These are phyloP conservation scores for Tribonema minus DNA, from an alignment of 108 stramenopile genomes.

Conservation along the genomic window DNA sequence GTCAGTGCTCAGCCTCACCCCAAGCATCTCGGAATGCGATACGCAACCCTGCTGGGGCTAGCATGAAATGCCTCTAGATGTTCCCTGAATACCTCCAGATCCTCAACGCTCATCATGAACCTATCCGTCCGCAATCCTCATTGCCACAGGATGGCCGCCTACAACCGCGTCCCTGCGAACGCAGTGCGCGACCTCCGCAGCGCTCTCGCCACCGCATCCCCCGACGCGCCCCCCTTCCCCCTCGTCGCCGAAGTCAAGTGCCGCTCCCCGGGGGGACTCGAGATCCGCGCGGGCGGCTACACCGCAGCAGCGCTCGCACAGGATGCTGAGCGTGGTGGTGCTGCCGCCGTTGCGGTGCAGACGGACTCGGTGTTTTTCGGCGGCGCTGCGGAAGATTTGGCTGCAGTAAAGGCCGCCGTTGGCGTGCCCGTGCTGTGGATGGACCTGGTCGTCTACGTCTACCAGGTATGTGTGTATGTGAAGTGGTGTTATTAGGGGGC, in stretches of 20 bases:
- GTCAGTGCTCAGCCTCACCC: no score
- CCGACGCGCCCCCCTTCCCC: background rate
- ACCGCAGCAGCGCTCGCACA: slow-evolving; percentile 3
- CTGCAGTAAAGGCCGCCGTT: slow-evolving; percentile 13
- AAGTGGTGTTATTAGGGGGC: no score
- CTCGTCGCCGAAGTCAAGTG: background rate
- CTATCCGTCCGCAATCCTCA: background rate
- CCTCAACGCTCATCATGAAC: background rate
- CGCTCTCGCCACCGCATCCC: background rate
- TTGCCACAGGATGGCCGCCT: background rate
- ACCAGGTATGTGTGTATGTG: no score
- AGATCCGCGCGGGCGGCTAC: slow-evolving; percentile 11
- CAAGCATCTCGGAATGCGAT: no score
- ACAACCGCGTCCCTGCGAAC: background rate
- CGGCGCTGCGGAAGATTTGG: slow-evolving; percentile 25
- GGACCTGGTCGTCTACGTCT: slow-evolving; percentile 37
- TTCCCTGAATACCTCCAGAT: background rate
- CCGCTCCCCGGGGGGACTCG: background rate
- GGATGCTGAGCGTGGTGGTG: slow-evolving; percentile 10
- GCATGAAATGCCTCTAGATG: background rate
- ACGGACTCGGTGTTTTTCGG: slow-evolving; percentile 35
- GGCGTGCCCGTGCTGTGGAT: slow-evolving; percentile 36
- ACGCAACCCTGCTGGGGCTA: background rate
- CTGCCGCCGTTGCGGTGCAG: slow-evolving; percentile 22
- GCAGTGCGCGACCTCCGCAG: background rate